These are phyloP conservation scores for Starmerella riodocensis DNA, from an alignment of 805 yeast species.

Conservation along the genomic window DNA sequence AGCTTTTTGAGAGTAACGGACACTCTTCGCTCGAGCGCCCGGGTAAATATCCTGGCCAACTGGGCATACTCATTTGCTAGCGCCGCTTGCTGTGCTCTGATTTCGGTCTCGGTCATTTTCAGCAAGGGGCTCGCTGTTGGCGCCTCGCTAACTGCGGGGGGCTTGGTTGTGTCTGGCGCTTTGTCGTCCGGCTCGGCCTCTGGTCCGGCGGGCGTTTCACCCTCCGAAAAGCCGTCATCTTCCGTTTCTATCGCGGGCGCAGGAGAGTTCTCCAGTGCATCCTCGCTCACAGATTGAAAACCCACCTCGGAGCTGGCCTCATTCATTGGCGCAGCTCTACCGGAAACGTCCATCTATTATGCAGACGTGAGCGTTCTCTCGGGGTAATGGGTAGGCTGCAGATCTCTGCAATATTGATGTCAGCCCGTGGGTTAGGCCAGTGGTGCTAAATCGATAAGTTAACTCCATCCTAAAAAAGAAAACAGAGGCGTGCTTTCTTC, in stretches of 20 bases:
- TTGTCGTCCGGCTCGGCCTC: not conserved
- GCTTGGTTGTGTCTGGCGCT: not conserved
- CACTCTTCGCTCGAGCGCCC: constrained; percentile 18
- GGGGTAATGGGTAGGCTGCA: constrained; percentile 11
- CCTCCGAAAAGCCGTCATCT: constrained; percentile 1
- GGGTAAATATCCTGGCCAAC: constrained; percentile 16
- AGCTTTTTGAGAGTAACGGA: constrained; percentile 16
- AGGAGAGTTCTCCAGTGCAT: not conserved
- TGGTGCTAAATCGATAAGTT: too few species aligned
- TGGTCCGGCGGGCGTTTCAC: not conserved
- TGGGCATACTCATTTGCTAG: constrained; percentile 17
- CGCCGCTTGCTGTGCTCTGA: constrained; percentile 12
- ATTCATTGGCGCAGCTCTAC: not conserved
- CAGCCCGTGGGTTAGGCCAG: constrained; percentile 8
- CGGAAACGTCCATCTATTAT: constrained; percentile 4
- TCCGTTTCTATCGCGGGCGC: not conserved
- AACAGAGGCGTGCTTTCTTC: too few species aligned
- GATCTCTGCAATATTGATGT: constrained; percentile 11
- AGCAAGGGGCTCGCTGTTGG: constrained; percentile 1
- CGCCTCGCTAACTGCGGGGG: not conserved
- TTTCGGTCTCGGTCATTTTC: constrained; percentile 10
- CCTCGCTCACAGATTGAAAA: not conserved
- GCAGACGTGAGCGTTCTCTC: constrained; percentile 1
- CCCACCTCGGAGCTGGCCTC: constrained; percentile 3
- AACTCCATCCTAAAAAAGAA: too few species aligned